Evolutionary conservation across 768 basidiomycete genomes (phyloP).

Genomic region (Dictyophora rubrovolvata): DNA sequence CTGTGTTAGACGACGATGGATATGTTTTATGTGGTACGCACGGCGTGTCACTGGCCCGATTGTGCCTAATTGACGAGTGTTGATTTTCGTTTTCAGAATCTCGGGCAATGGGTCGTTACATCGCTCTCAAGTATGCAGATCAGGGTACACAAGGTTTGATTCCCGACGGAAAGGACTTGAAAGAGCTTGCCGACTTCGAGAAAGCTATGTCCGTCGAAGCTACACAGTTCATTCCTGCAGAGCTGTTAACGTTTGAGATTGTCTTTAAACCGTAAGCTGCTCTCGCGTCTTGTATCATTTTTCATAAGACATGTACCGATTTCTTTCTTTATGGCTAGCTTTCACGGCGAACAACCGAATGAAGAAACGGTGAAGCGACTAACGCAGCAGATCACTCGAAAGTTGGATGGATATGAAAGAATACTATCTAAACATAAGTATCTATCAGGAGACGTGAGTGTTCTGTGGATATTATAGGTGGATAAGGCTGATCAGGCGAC

Average conservation of each 20-base stretch:
- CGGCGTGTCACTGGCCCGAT: no score
- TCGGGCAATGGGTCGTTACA: constrained; percentile 9
- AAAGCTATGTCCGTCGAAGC: constrained; percentile 15
- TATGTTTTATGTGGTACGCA: constrained; percentile 8
- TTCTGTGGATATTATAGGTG: neutral
- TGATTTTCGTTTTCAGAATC: neutral
- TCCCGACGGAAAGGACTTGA: constrained; percentile 10
- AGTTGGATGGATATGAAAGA: constrained; percentile 41
- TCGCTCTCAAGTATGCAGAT: constrained; percentile 11
- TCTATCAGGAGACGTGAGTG: constrained; percentile 44
- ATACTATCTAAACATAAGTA: constrained; percentile 47
- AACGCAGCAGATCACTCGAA: constrained; percentile 21
- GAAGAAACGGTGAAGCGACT: neutral
- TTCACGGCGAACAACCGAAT: neutral
- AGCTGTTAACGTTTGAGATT: neutral
- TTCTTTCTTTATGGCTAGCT: neutral
- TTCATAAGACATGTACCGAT: neutral
- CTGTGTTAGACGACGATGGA: constrained; percentile 6
- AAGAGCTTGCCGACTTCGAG: constrained; percentile 19
- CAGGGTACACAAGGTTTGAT: constrained; percentile 9
- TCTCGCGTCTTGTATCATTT: neutral
- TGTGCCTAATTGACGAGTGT: no score
- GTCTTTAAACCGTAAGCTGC: neutral
- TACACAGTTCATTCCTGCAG: neutral
- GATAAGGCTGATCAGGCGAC: neutral